Evolutionary conservation across 1,284 basidiomycete species (phyloP).

Genomic region (Cryptococcus floricola): DNA sequence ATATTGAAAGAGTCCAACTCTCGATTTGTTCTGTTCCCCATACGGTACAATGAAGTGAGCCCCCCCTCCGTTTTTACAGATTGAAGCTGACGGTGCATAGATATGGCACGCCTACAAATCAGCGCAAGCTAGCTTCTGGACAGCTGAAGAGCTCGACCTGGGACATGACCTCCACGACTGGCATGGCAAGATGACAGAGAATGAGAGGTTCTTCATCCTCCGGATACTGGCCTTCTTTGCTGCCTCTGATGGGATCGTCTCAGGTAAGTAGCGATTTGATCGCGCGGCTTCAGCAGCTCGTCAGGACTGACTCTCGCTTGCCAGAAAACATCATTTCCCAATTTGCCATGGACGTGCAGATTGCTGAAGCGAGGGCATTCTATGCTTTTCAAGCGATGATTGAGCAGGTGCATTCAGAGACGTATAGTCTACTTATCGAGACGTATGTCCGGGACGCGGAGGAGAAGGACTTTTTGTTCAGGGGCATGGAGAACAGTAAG

Average conservation of each 20-base stretch:
- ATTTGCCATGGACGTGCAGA: slow-evolving; percentile 91
- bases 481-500: slow-evolving; percentile 54
- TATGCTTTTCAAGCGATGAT: slow-evolving; percentile 99
- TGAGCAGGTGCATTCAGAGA: slow-evolving; percentile 60
- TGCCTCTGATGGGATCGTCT: slow-evolving; percentile 93
- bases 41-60: slow-evolving; percentile 69
- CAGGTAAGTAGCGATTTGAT: slow-evolving; percentile 52
- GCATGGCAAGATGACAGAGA: slow-evolving; percentile 79
- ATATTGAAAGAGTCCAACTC: slow-evolving; percentile 63
- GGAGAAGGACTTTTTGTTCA: slow-evolving; percentile 55
- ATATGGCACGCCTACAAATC: slow-evolving; percentile 96
- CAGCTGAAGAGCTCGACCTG: slow-evolving; percentile 92
- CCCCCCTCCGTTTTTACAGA: neutral
- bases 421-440: slow-evolving; percentile 58
- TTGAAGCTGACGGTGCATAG: slow-evolving; percentile 48
- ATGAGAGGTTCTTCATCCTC: slow-evolving; percentile 89
- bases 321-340: slow-evolving; percentile 80
- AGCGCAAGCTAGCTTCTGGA: slow-evolving; percentile 63
- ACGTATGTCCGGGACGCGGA: slow-evolving; percentile 56
- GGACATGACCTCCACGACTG: slow-evolving; percentile 85
- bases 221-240: slow-evolving; percentile 94
- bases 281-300: neutral
- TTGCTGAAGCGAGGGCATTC: slow-evolving; percentile 90
- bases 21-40: slow-evolving; percentile 80
- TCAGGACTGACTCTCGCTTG: neutral